Percentiles rank a stretch among this genome's conserved stretches.
These are phyloP conservation scores for Asclepias syriaca DNA, from an alignment of 257 asterid genomes.

Conservation along the genomic window DNA sequence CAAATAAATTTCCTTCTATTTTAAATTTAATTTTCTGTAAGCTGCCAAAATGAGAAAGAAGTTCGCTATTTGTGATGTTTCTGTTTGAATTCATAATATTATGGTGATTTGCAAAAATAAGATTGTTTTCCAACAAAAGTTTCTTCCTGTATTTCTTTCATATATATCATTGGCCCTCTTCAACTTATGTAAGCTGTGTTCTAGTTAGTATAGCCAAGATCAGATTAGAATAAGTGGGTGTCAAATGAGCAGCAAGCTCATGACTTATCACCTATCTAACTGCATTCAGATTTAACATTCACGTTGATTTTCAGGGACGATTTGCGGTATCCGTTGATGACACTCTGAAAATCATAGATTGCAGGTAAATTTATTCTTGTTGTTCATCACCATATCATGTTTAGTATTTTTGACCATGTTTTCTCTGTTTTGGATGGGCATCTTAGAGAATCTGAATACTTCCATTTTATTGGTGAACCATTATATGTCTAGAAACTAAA, in stretches of 20 bases:
- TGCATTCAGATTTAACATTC: constrained; percentile 6
- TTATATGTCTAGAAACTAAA: constrained; percentile 15
- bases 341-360: constrained; percentile 62
- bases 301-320: constrained; percentile 44
- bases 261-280: background rate
- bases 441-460: constrained; percentile 12
- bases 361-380: constrained; percentile 50
- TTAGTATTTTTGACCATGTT: background rate
- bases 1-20: background rate
- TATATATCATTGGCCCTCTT: background rate
- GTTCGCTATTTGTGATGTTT: background rate
- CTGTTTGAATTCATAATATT: background rate
- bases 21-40: background rate
- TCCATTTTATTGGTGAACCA: constrained; percentile 9
- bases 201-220: background rate
- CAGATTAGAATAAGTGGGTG: background rate
- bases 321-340: constrained; percentile 77
- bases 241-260: too few relatives aligned
- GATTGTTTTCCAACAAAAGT: background rate
- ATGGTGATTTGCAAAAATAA: background rate
- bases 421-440: background rate
- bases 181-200: background rate
- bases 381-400: background rate
- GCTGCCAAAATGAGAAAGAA: background rate
- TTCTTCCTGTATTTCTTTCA: constrained; percentile 3